Evolutionary conservation across 805 yeast genomes (phyloP).

Genomic region (Wickerhamiella parazyma): DNA sequence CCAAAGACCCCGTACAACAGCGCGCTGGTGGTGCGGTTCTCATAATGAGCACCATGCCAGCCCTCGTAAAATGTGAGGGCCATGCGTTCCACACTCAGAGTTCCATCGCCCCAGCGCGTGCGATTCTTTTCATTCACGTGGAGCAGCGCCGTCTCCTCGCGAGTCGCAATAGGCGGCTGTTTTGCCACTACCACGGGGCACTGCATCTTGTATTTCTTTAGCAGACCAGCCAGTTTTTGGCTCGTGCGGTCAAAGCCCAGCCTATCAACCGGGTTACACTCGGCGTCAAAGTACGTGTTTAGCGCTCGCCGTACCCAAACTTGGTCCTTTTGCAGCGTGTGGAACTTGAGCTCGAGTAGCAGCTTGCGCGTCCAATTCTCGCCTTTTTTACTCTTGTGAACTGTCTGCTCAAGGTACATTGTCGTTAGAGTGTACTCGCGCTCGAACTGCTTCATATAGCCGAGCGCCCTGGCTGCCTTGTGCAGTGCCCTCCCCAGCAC

Average conservation of each 20-base stretch:
- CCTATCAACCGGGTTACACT: conserved; percentile 13
- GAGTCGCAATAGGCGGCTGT: neutral
- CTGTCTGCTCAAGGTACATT: conserved; percentile 15
- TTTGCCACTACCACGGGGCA: neutral
- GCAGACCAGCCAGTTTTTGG: conserved; percentile 12
- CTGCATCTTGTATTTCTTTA: conserved; percentile 12
- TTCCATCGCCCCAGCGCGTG: conserved; percentile 13
- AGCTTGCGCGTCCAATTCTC: conserved; percentile 18
- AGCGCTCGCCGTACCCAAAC: conserved; percentile 20
- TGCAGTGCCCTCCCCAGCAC: conserved; percentile 18
- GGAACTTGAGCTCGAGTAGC: conserved; percentile 19
- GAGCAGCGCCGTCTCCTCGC: neutral
- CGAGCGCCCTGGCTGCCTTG: conserved; percentile 16
- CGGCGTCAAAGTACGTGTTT: conserved; percentile 21
- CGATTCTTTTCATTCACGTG: conserved; percentile 1
- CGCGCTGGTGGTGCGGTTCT: conserved; percentile 23
- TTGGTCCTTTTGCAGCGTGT: conserved; percentile 15
- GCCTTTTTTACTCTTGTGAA: conserved; percentile 17
- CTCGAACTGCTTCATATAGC: conserved; percentile 14
- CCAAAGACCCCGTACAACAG: conserved; percentile 21
- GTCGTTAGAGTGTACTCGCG: conserved; percentile 18
- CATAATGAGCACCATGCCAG: conserved; percentile 27
- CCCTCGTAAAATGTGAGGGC: conserved; percentile 25
- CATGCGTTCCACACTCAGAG: conserved; percentile 24
- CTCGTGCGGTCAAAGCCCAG: conserved; percentile 21